phyloP scores from a whole-genome alignment of 2,329 filamentous ascomycete species.

The Stagonosporopsis cucurbitacearum region DNA sequence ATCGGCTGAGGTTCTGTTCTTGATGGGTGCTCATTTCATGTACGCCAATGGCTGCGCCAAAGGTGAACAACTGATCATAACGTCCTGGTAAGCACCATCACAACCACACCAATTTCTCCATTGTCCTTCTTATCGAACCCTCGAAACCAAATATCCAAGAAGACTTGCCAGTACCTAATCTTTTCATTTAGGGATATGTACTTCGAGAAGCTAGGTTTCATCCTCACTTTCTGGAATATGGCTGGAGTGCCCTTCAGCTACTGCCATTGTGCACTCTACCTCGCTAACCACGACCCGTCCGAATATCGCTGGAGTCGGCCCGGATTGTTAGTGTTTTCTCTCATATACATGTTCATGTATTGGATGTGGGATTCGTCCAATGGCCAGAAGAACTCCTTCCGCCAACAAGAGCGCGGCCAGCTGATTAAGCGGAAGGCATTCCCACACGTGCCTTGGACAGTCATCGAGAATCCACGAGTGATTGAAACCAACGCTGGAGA shows the following conservation, averaged over 20 bases:
- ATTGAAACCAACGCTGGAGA: constrained; percentile 76
- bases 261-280: constrained; percentile 89
- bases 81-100: constrained; percentile 68
- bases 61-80: constrained; percentile 86
- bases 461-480: constrained; percentile 76
- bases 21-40: constrained; percentile 85
- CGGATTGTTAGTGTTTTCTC: constrained; percentile 67
- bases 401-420: constrained; percentile 76
- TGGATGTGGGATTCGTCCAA: constrained; percentile 92
- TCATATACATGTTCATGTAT: constrained; percentile 78
- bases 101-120: not conserved
- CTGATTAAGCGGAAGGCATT: constrained; percentile 74
- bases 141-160: not conserved
- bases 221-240: constrained; percentile 96
- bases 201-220: constrained; percentile 94
- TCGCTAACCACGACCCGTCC: constrained; percentile 79
- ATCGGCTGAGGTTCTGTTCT: constrained; percentile 78
- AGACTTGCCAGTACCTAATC: not conserved
- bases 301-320: constrained; percentile 77
- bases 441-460: constrained; percentile 85
- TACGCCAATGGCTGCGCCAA: constrained; percentile 93
- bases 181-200: constrained; percentile 75
- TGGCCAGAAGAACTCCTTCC: constrained; percentile 91
- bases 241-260: constrained; percentile 90
- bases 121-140: too few species aligned